Conservation (phyloP, 2,329 filamentous ascomycete genomes). For the Coniochaeta sp. region DNA sequence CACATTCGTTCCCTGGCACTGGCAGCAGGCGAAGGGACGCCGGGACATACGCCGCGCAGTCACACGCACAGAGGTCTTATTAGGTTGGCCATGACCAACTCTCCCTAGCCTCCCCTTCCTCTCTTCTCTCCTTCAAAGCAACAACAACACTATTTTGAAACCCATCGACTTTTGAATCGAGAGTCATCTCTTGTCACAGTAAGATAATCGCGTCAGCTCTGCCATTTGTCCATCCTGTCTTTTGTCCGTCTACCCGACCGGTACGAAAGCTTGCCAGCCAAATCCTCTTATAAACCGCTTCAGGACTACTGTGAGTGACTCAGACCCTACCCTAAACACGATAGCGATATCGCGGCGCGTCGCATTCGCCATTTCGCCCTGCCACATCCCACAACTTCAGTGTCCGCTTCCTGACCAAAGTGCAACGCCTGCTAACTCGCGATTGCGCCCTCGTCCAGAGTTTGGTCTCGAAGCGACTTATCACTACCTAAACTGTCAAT, state of each 20-base stretch:
- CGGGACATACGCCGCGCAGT: neutral
- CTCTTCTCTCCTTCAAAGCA: conserved; percentile 32
- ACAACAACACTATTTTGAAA: conserved; percentile 34
- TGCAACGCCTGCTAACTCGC: conserved; percentile 19
- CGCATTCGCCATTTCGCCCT: neutral
- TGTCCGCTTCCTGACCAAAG: neutral
- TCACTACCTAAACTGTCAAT: conserved; percentile 27
- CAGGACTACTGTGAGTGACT: conserved; percentile 25
- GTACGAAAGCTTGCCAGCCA: conserved; percentile 10
- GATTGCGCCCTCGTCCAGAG: conserved; percentile 20
- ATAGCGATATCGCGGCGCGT: neutral
- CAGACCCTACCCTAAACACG: conserved; percentile 5
- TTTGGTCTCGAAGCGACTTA: conserved; percentile 37
- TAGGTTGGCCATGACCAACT: conserved; percentile 11
- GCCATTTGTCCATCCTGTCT: conserved; percentile 27
- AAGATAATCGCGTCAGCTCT: conserved; percentile 50
- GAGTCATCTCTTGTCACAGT: conserved; percentile 54
- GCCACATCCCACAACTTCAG: conserved; percentile 15
- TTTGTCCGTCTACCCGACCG: conserved; percentile 20
- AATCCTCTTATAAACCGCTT: conserved; percentile 10
- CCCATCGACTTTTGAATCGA: conserved; percentile 37
- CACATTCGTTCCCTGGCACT: conserved; percentile 1
- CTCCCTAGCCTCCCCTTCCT: conserved; percentile 28
- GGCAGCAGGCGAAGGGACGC: neutral
- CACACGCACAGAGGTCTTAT: conserved; percentile 13